Base-by-base conservation (phyloP, 495 filamentous ascomycete genomes). In the Bacidia gigantensis region DNA sequence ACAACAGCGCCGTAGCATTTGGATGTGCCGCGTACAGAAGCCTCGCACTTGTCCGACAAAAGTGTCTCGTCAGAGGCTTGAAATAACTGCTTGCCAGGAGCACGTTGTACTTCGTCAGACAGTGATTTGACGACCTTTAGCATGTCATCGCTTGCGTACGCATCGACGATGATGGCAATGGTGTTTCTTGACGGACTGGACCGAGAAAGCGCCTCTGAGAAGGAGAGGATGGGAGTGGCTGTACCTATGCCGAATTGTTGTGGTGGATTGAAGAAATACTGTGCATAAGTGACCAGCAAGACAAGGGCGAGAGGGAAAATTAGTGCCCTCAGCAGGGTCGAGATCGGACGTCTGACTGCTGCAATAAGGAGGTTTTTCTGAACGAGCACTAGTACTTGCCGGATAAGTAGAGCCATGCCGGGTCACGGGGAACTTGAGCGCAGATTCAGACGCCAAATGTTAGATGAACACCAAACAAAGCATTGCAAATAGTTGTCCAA, bases 111-210 rank as follows among this genome's bases (percentile, higher is more conserved):
- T 39, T 39, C 10, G n/a, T 39, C 32, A n/a, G 32, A 39, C 42
- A 90, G 58, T 7, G 66, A 64, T 53, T 77, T 63, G 39, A 93
- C 84, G 24, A 89, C 76, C 14, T 69, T 65, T 51, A 82, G 73
- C 41, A 93, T 86, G 18, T 82, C 74, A 1, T 82, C 83, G 11
- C 78, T 81, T 11, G 60, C 63, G 25, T 81, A 68, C 25, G 82
- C 82, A 65, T 76, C 82, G 60, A 88, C 75, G 42, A 89, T 78
- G 57, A 93, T 86, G 11, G 78, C 80, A 14, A 93, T 65, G 18
- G 69, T 84, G 44, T 81, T 62, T 51, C 76, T 69, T 10, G 75
- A 72, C 3, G 64, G 68, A 11, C 49, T 50, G 2, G 79, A 69
- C 3, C 60, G 61, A 14, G 59, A 59, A 22, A 90, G 63, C 0